These are phyloP conservation scores for Aspergillus sparsus DNA, from an alignment of 495 filamentous ascomycete species.

Conservation along the genomic window DNA sequence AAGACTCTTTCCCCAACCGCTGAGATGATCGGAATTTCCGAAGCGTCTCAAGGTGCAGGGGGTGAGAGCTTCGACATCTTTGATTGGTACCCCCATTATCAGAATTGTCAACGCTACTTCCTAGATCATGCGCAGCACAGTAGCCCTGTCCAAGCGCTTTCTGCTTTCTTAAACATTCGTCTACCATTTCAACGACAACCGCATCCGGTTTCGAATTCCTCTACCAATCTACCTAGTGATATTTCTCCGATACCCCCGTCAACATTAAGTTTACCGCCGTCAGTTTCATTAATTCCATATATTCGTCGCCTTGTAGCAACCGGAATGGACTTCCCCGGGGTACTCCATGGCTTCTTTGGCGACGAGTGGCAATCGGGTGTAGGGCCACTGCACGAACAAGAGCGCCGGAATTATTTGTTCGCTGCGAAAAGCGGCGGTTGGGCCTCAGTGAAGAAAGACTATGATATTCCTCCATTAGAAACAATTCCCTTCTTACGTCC, in stretches of 20 bases:
- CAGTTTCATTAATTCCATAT: slow-evolving; percentile 81
- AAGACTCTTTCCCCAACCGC: slow-evolving; percentile 43
- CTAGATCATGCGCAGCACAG: slow-evolving; percentile 89
- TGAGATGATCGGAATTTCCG: slow-evolving; percentile 41
- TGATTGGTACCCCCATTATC: slow-evolving; percentile 91
- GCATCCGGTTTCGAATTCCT: slow-evolving; percentile 40
- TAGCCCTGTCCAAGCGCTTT: slow-evolving; percentile 79
- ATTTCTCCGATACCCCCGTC: slow-evolving; percentile 18
- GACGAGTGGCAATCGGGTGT: slow-evolving; percentile 83
- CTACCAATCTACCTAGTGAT: slow-evolving; percentile 30
- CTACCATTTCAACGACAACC: slow-evolving; percentile 52
- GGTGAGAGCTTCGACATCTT: slow-evolving; percentile 70
- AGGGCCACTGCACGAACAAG: slow-evolving; percentile 80
- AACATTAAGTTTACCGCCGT: slow-evolving; percentile 33
- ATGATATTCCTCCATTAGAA: slow-evolving; percentile 81
- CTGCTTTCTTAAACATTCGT: slow-evolving; percentile 85
- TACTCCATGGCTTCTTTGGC: slow-evolving; percentile 93
- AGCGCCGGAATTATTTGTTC: slow-evolving; percentile 92
- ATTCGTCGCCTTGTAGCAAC: slow-evolving; percentile 88
- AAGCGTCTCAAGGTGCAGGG: slow-evolving; percentile 38
- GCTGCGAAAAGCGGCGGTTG: slow-evolving; percentile 90
- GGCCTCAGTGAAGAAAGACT: slow-evolving; percentile 82
- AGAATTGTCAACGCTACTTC: slow-evolving; percentile 91
- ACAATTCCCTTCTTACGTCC: slow-evolving; percentile 84
- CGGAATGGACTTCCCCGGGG: slow-evolving; percentile 79